These are phyloP conservation scores for Boletellus ananas DNA, from an alignment of 768 basidiomycete genomes.

Conservation along the genomic window DNA sequence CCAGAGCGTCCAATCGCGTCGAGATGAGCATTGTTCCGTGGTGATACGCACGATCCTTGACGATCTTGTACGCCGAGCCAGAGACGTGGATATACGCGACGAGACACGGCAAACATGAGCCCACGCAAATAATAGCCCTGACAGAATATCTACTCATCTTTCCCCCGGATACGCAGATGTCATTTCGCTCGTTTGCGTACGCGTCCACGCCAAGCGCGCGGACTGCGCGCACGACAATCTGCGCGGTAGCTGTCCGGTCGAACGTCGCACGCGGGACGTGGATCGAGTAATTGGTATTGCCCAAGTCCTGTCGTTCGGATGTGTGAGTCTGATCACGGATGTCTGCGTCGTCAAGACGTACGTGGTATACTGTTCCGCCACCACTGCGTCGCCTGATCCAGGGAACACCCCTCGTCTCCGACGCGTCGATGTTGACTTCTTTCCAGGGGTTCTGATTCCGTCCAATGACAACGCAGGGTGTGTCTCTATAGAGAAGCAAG, in stretches of 20 bases:
- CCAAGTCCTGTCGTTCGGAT: slow-evolving; percentile 67
- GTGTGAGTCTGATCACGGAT: not conserved
- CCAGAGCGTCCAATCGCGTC: slow-evolving; percentile 67
- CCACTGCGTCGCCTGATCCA: slow-evolving; percentile 86
- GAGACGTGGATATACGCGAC: slow-evolving; percentile 62
- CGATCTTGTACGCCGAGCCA: slow-evolving; percentile 96
- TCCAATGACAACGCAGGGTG: slow-evolving; percentile 89
- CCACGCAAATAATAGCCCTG: not conserved
- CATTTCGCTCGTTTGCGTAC: slow-evolving; percentile 83
- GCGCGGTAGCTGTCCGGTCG: slow-evolving; percentile 72
- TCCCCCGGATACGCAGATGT: slow-evolving; percentile 76
- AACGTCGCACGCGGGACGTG: slow-evolving; percentile 81
- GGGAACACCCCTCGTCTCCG: slow-evolving; percentile 54
- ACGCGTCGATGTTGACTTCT: slow-evolving; percentile 74
- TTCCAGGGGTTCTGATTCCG: slow-evolving; percentile 99
- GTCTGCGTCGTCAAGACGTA: slow-evolving; percentile 35
- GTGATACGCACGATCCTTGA: slow-evolving; percentile 87
- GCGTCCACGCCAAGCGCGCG: slow-evolving; percentile 73
- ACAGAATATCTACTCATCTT: slow-evolving; percentile 69
- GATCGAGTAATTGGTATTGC: slow-evolving; percentile 97
- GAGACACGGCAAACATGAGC: slow-evolving; percentile 2
- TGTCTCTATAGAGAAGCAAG: slow-evolving; percentile 83
- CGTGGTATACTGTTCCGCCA: slow-evolving; percentile 96
- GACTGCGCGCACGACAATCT: slow-evolving; percentile 74
- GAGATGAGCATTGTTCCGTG: slow-evolving; percentile 98